Base-by-base conservation (phyloP, 139 green algal genomes). In the Chlamydomonas asymmetrica region DNA sequence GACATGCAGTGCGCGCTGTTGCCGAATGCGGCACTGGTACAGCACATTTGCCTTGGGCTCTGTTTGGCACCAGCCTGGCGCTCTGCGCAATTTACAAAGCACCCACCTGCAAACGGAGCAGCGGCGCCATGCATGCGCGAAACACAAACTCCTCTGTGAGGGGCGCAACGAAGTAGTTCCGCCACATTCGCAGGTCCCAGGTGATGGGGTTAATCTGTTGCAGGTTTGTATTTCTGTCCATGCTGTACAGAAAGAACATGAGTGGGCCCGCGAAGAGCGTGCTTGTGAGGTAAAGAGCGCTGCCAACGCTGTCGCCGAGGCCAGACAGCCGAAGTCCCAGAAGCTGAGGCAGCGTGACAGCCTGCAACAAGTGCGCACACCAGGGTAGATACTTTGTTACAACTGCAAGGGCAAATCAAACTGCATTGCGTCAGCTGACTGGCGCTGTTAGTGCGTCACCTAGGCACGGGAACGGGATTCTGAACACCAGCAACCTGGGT, bases 131-230 rank as follows among this genome's bases (percentile, higher is more conserved):
- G 79, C 92, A 93, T 18, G 84, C 83, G 16, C 93, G 79, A 75
- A 97, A 97, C 35, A 84, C 85, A 34, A 88, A 93, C 82, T 97
- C 93, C 78, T 97, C 93, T 0, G 84, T 84, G 32, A 96, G 3
- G 2, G 93, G 93, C 1, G 88, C 90, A 0, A 89, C 74, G 25
- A 79, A 45, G 63, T 78, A 41, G 65, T 82, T 77, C 41, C 66
- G 37, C 41, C 64, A 76, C 23, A 71, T 29, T 31, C 52, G 71
- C 23, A 60, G 48, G 31, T 71, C 35, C 27, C 63, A 54, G 41
- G 37, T 23, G 20, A 8, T 50, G 27, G 18, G 63, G 37, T 67
- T 9, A 34, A 31, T 32, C 8, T 43, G 18, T 23, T 6, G 31
- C 49, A n/a, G 49, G 20, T 57, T 57, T 57, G 20, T n/a, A 57